Conservation (phyloP, 2,329 filamentous ascomycete genomes). For the Epichloe sibirici region DNA sequence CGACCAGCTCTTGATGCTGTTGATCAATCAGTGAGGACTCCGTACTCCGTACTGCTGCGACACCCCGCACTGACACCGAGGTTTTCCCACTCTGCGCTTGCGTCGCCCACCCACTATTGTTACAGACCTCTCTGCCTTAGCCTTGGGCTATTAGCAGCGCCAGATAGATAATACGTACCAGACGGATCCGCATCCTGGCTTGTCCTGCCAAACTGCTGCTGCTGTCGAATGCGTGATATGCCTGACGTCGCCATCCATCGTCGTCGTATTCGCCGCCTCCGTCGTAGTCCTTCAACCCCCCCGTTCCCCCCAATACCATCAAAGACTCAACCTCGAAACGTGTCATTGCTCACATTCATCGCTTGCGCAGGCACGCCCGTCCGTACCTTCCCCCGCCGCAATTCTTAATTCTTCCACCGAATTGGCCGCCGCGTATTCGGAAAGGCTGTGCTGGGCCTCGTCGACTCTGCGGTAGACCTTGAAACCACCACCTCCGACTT, state of each 20-base stretch:
- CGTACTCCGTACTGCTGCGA: too few species aligned
- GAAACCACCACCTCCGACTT: not conserved
- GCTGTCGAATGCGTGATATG: not conserved
- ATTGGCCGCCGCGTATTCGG: constrained; percentile 1
- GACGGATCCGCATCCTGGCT: too few species aligned
- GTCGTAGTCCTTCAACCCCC: not conserved
- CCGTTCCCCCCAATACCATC: not conserved
- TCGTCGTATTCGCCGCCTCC: constrained; percentile 2
- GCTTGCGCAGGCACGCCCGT: constrained; percentile 2
- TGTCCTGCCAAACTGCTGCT: too few species aligned
- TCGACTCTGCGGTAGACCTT: not conserved
- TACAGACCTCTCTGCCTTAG: not conserved
- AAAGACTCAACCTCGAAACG: not conserved
- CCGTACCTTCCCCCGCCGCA: constrained; percentile 4
- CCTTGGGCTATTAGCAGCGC: not conserved
- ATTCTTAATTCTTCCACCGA: constrained; percentile 1
- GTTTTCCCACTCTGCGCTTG: not conserved
- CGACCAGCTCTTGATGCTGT: too few species aligned
- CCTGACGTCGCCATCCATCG: constrained; percentile 4
- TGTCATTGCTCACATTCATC: constrained; percentile 1
- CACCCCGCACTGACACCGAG: constrained; percentile 3
- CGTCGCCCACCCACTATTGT: not conserved
- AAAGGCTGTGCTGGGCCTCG: constrained; percentile 5
- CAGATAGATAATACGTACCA: not conserved
- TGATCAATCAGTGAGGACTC: too few species aligned